Base-by-base conservation (phyloP, 2,329 filamentous ascomycete genomes). In the Lachnellula arida region DNA sequence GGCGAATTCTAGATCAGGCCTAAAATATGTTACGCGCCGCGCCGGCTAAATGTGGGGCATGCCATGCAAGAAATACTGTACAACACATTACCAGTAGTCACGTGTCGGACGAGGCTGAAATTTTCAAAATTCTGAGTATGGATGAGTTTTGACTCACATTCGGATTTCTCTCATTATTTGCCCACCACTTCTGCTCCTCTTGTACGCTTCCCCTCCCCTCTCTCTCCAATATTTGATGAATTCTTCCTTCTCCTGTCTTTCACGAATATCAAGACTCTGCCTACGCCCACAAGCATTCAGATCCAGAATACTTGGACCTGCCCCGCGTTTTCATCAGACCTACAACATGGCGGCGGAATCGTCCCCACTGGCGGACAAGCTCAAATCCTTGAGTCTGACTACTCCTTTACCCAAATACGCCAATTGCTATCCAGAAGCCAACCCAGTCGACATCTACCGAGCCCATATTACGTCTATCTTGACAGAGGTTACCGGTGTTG, bases 401-500 rank as follows among this genome's bases (percentile, higher is more conserved):
- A 52, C 54, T 7, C 61, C 63, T 48, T 46, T 69, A 15, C 58
- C 61, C 12, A 60, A 64, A 56, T 85, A 77, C 68, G 78, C 82
- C 40, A 78, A 77, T 68, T 82, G 79, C 65, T 77, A 86, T 68
- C 88, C 88, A 54, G 79, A 86, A 32, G 75, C 81, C 64, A 94
- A 94, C 74, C 86, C 88, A 4, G 77, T 89, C 67, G 90, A 94
- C 67, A 79, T 93, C 58, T 95, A 91, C 78, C 82, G 90, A 58
- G 82, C 85, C 39, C 87, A 92, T 70, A 81, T 95, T 60, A 85
- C 88, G 59, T 78, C 86, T 43, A 76, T 89, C 49, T 75, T 95
- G 42, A 76, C 82, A 35, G 76, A 82, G 19, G 80, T 91, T 58
- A 89, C 87, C 2, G 87, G 86, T 22, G 86, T 90, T 28, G 86